Percentiles rank a stretch among this genome's conserved stretches.
phyloP scores from a whole-genome alignment of 257 asterid species.

The Penstemon eatonii region DNA sequence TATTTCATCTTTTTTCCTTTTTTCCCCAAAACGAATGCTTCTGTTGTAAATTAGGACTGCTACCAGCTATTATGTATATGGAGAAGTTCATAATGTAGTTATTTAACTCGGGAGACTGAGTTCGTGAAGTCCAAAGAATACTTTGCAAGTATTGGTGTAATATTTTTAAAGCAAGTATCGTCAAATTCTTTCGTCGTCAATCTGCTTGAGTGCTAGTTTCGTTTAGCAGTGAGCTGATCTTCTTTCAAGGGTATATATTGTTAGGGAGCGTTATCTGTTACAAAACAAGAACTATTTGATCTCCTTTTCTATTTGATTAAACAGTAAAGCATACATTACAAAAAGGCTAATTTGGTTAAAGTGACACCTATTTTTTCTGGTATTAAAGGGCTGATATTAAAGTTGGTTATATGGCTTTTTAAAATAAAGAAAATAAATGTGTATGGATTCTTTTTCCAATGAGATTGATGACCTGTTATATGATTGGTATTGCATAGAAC shows the following conservation, averaged over 20 bases:
- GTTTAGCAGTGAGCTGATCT: neutral
- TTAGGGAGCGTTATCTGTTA: neutral
- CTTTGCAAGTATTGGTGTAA: neutral
- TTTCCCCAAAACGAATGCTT: neutral
- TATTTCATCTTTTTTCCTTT: neutral
- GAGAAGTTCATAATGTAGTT: neutral
- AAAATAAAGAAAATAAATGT: slow-evolving; percentile 2
- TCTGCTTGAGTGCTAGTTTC: neutral
- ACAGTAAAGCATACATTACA: neutral
- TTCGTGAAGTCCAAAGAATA: neutral
- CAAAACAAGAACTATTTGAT: neutral
- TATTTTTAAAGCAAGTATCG: neutral
- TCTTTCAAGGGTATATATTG: neutral
- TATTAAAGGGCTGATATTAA: neutral
- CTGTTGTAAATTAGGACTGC: neutral
- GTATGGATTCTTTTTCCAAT: neutral
- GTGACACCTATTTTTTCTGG: neutral
- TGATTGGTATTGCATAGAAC: slow-evolving; percentile 12
- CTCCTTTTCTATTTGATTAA: neutral
- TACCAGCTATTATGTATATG: neutral
- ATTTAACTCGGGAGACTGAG: neutral
- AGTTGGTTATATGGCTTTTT: neutral
- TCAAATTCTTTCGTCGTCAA: neutral
- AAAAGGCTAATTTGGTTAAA: too few relatives aligned
- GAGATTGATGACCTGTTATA: neutral